These are phyloP conservation scores for Prunus dulcis DNA, from an alignment of 306 rosid species.

Conservation along the genomic window DNA sequence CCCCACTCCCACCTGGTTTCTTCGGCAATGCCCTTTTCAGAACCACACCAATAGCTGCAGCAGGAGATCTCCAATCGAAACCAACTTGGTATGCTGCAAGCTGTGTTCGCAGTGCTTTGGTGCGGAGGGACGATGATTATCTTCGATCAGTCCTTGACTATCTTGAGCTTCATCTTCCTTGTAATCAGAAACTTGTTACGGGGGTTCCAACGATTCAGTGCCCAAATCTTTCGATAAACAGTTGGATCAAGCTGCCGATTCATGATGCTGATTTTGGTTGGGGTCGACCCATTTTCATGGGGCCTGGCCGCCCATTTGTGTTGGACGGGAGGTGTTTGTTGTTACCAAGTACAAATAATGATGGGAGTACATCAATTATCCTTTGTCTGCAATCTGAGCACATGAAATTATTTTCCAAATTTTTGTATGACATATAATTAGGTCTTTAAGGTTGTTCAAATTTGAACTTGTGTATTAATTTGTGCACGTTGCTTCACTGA, in stretches of 20 bases:
- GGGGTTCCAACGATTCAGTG: not conserved
- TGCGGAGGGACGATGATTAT: no score
- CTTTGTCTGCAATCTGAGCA: not conserved
- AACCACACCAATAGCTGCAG: not conserved
- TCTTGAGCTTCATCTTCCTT: no score
- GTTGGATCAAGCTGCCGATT: not conserved
- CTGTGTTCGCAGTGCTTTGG: not conserved
- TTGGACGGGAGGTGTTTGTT: not conserved
- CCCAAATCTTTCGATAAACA: not conserved
- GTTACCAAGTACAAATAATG: not conserved
- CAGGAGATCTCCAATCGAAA: no score
- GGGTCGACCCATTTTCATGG: not conserved
- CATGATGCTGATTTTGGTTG: no score
- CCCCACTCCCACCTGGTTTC: not conserved
- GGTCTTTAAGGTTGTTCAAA: no score
- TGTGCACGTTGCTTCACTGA: no score
- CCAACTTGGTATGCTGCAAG: not conserved
- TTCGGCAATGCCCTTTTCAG: not conserved
- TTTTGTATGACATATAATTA: no score
- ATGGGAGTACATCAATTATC: not conserved
- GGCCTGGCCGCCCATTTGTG: not conserved
- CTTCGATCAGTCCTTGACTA: no score
- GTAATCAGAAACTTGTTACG: not conserved
- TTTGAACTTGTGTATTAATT: no score
- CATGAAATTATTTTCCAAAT: no score